phyloP scores from a whole-genome alignment of 2,329 filamentous ascomycete species.

The Pseudocercospora pini-densiflorae region DNA sequence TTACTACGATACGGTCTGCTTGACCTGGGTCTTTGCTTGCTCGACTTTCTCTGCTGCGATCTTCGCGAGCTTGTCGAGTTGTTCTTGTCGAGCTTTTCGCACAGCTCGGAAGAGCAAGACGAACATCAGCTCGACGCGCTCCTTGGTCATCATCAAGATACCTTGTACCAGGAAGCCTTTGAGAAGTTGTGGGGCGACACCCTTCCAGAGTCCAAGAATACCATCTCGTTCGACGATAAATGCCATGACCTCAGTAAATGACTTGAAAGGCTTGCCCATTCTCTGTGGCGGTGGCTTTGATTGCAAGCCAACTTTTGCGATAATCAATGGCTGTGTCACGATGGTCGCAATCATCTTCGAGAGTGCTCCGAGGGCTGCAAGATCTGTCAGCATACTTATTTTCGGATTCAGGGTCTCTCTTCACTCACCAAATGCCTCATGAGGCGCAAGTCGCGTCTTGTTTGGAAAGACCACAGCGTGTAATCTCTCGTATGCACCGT shows the following conservation, averaged over 20 bases:
- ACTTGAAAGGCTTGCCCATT: conserved; percentile 89
- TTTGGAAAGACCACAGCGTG: conserved; percentile 78
- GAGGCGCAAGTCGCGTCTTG: conserved; percentile 74
- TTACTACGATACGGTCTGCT: conserved; percentile 3
- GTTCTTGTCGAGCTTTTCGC: conserved; percentile 69
- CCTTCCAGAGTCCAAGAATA: conserved; percentile 85
- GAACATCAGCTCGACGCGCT: conserved; percentile 89
- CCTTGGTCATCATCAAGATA: conserved; percentile 99
- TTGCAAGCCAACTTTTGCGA: conserved; percentile 95
- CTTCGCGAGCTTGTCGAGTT: conserved; percentile 69
- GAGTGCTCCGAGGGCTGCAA: conserved; percentile 77
- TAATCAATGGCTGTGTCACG: conserved; percentile 90
- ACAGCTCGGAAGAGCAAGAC: conserved; percentile 84
- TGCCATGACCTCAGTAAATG: conserved; percentile 90
- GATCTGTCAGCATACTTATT: background rate
- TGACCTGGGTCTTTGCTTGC: conserved; percentile 40
- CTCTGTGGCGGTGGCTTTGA: conserved; percentile 85
- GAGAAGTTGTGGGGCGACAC: conserved; percentile 88
- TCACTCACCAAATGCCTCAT: conserved; percentile 87
- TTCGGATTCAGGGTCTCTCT: background rate
- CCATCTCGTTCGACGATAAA: conserved; percentile 94
- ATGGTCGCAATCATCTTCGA: conserved; percentile 94
- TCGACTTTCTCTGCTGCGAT: conserved; percentile 64
- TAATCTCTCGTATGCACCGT: conserved; percentile 92
- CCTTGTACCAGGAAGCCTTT: conserved; percentile 95